Conservation (phyloP, 176 grass and related monocot species). For the Pontederia crassipes region DNA sequence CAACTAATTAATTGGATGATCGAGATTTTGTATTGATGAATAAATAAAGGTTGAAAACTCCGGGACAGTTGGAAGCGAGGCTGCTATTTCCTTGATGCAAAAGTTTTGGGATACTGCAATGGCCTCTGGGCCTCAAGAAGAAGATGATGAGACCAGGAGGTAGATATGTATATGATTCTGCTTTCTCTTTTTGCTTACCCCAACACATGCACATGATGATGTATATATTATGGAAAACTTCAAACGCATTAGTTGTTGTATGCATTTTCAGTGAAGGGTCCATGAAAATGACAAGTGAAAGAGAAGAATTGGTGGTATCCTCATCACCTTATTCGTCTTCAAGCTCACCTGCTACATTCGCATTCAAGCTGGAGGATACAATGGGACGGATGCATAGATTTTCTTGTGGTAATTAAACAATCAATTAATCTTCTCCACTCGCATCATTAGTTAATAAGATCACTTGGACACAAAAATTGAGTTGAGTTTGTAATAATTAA, state of each 20-base stretch:
- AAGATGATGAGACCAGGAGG: constrained; percentile 39
- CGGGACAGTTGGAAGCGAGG: constrained; percentile 16
- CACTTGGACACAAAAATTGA: not conserved
- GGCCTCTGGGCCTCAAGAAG: constrained; percentile 39
- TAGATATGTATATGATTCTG: not conserved
- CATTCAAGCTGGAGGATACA: constrained; percentile 66
- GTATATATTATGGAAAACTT: too few relatives aligned
- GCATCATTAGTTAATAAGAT: not conserved
- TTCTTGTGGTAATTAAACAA: constrained; percentile 32
- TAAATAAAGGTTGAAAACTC: constrained; percentile 38
- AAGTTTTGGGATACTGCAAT: constrained; percentile 73
- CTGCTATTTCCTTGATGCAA: constrained; percentile 46
- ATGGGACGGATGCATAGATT: constrained; percentile 63
- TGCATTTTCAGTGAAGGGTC: constrained; percentile 29
- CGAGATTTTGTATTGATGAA: not conserved
- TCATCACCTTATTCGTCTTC: constrained; percentile 9
- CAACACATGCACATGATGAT: too few relatives aligned
- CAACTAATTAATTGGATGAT: constrained; percentile 1
- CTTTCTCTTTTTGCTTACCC: not conserved
- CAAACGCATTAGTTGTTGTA: not conserved
- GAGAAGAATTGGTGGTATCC: constrained; percentile 22
- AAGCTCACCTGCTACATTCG: constrained; percentile 23
- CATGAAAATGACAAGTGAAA: constrained; percentile 39
- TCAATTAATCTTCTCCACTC: not conserved
- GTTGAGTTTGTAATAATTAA: not conserved